These are phyloP conservation scores for Pseudogymnoascus sp. DNA, from an alignment of 2,329 filamentous ascomycete species.

Conservation along the genomic window DNA sequence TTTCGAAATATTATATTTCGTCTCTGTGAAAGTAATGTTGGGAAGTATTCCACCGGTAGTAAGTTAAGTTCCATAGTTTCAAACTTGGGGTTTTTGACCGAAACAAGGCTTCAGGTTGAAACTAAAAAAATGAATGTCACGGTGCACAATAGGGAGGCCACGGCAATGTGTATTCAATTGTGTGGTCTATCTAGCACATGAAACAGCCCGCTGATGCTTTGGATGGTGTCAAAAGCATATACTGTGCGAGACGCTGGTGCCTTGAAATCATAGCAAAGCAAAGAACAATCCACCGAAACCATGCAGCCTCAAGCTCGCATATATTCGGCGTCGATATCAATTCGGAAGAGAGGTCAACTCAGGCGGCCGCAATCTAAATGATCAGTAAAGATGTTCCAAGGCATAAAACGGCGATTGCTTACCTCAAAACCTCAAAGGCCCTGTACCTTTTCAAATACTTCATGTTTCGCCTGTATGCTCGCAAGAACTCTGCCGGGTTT, in stretches of 20 bases:
- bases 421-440: constrained; percentile 76
- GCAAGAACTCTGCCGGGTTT: constrained; percentile 49
- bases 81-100: neutral
- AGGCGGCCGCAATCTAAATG: neutral
- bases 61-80: neutral
- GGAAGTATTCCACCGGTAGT: neutral
- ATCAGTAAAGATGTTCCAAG: neutral
- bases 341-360: neutral
- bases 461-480: constrained; percentile 63
- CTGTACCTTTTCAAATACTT: constrained; percentile 61
- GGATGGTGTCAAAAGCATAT: neutral
- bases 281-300: neutral
- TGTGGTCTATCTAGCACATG: neutral
- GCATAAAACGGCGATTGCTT: constrained; percentile 28
- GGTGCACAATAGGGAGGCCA: neutral
- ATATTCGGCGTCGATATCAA: neutral
- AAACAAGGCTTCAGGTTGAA: neutral
- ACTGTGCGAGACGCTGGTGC: neutral
- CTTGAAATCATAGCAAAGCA: neutral
- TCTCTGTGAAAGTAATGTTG: neutral
- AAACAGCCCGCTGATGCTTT: neutral
- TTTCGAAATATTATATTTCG: neutral
- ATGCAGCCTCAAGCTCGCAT: neutral
- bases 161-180: neutral
- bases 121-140: neutral